Conservation (phyloP, 2,329 filamentous ascomycete genomes). For the Pestalotiopsis sp. region DNA sequence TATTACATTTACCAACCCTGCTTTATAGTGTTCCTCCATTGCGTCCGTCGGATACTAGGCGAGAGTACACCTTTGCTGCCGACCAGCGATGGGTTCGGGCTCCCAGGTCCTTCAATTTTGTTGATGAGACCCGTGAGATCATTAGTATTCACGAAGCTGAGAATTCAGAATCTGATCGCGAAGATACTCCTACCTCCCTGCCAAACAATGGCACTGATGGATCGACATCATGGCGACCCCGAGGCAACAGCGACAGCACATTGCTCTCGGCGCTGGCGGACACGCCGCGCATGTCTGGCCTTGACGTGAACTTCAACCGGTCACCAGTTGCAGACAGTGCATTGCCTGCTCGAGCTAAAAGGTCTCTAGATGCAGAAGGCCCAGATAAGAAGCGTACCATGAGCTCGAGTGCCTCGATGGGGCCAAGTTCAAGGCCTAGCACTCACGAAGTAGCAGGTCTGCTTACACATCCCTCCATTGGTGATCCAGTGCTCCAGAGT, state of each 20-base stretch:
- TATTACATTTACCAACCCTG: neutral
- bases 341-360: neutral
- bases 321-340: neutral
- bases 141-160: conserved; percentile 4
- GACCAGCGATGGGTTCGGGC: neutral
- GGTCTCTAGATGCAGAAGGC: neutral
- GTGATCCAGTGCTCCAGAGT: neutral
- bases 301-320: neutral
- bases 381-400: neutral
- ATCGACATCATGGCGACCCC: neutral
- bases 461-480: neutral
- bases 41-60: neutral
- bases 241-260: neutral
- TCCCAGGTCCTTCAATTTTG: conserved; percentile 2
- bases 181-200: neutral
- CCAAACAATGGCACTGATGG: no score
- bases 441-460: neutral
- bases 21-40: neutral
- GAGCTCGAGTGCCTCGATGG: conserved; percentile 1
- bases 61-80: neutral
- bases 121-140: conserved; percentile 7
- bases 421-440: neutral
- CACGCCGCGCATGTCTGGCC: neutral
- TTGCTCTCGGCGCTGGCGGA: neutral
- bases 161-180: neutral